A percentile compares a stretch with the other conserved stretches of the same genome.
These are phyloP conservation scores for Planoprotostelium fungivorum DNA, from an alignment of 78 protist genomes.

Conservation along the genomic window DNA sequence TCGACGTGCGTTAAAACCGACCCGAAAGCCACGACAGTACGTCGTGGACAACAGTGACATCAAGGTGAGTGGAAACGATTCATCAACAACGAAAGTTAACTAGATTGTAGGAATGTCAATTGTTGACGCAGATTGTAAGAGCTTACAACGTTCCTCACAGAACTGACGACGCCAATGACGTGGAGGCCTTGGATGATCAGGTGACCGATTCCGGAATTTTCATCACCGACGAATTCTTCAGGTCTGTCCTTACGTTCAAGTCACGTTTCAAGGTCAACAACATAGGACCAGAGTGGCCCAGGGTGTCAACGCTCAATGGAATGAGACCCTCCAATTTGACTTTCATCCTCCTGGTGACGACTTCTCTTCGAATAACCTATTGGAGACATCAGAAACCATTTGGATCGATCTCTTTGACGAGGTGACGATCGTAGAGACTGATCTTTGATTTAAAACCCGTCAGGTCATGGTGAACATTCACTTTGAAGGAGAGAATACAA, in stretches of 20 bases:
- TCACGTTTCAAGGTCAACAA: neutral
- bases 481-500: neutral
- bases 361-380: neutral
- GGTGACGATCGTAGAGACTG: neutral
- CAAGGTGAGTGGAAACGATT: neutral
- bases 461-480: neutral
- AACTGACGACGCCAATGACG: neutral
- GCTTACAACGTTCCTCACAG: neutral
- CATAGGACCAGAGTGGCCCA: neutral
- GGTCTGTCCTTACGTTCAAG: neutral
- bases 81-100: neutral
- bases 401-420: neutral
- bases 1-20: neutral
- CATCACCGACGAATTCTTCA: neutral
- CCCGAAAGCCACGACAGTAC: neutral
- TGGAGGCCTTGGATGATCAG: neutral
- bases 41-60: neutral
- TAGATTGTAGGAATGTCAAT: neutral
- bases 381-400: neutral
- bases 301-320: neutral
- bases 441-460: neutral
- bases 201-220: neutral
- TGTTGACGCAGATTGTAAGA: neutral
- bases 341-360: neutral
- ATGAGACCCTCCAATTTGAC: neutral